Evolutionary conservation across 352 stramenopile species (phyloP).

Genomic region (Pseudoperonospora humuli): DNA sequence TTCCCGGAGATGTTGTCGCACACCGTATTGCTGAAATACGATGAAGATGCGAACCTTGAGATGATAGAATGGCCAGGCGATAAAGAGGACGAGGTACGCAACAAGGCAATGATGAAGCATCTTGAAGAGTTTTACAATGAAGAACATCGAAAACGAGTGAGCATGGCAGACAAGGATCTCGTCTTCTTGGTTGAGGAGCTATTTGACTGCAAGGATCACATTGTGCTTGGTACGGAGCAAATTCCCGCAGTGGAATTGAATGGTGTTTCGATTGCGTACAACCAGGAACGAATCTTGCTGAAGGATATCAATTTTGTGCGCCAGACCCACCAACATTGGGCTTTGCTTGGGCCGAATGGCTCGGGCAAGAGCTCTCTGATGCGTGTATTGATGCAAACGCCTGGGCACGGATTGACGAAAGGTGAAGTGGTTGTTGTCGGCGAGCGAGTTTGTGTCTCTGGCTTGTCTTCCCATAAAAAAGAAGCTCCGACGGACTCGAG

Average conservation of each 20-base stretch:
- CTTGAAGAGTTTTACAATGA: conserved; percentile 30
- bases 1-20: conserved; percentile 72
- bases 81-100: conserved; percentile 21
- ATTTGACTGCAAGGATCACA: conserved; percentile 19
- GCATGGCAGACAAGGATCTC: conserved; percentile 29
- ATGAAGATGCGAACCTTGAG: conserved; percentile 17
- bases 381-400: conserved; percentile 57
- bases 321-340: conserved; percentile 52
- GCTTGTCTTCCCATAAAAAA: background rate
- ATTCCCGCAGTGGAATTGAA: conserved; percentile 29
- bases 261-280: conserved; percentile 55
- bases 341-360: conserved; percentile 57
- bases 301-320: conserved; percentile 48
- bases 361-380: conserved; percentile 75
- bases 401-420: conserved; percentile 36
- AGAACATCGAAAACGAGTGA: conserved; percentile 26
- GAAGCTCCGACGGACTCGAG: background rate
- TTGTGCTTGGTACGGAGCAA: background rate
- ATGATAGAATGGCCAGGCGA: conserved; percentile 27
- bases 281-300: conserved; percentile 36
- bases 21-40: conserved; percentile 38
- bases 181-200: conserved; percentile 30
- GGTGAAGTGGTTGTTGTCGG: conserved; percentile 37
- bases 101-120: conserved; percentile 30
- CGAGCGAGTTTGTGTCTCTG: conserved; percentile 9